phyloP scores from a whole-genome alignment of 495 filamentous ascomycete genomes.

The Aspergillus panamensis region DNA sequence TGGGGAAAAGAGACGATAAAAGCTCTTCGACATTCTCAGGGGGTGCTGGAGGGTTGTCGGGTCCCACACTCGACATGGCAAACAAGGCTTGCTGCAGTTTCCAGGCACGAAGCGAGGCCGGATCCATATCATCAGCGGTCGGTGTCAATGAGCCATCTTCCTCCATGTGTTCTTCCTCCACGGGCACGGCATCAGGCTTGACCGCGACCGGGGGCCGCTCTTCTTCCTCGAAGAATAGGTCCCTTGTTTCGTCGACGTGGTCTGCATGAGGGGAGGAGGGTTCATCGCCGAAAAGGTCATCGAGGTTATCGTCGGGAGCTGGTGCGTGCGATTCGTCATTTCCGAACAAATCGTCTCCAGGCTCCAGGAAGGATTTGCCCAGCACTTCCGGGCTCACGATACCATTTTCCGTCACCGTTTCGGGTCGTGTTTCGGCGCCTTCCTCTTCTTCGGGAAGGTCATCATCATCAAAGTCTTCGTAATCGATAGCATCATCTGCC shows the following conservation, averaged over 20 bases:
- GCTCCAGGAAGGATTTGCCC: constrained; percentile 23
- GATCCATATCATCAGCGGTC: constrained; percentile 44
- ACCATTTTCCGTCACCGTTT: constrained; percentile 6
- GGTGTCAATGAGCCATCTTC: constrained; percentile 29
- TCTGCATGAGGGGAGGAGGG: constrained; percentile 38
- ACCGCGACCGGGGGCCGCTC: constrained; percentile 33
- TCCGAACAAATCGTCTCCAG: constrained; percentile 39
- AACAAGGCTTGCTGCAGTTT: constrained; percentile 52
- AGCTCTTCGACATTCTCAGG: constrained; percentile 64
- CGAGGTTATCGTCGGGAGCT: constrained; percentile 40
- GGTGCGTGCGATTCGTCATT: constrained; percentile 34
- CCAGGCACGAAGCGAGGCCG: constrained; percentile 43
- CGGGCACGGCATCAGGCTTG: constrained; percentile 28
- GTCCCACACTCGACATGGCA: constrained; percentile 43
- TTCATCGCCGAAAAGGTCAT: constrained; percentile 55
- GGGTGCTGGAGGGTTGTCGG: constrained; percentile 50
- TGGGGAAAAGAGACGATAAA: constrained; percentile 64
- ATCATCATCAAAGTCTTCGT: constrained; percentile 76
- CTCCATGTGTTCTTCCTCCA: constrained; percentile 34
- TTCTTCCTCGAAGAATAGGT: constrained; percentile 38
- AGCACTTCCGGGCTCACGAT: constrained; percentile 15
- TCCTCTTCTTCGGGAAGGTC: constrained; percentile 67
- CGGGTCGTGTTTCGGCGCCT: constrained; percentile 16
- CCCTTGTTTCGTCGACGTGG: constrained; percentile 39
- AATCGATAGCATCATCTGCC: constrained; percentile 80